These are phyloP conservation scores for Starmerella bombicola DNA, from an alignment of 805 yeast species.

Conservation along the genomic window DNA sequence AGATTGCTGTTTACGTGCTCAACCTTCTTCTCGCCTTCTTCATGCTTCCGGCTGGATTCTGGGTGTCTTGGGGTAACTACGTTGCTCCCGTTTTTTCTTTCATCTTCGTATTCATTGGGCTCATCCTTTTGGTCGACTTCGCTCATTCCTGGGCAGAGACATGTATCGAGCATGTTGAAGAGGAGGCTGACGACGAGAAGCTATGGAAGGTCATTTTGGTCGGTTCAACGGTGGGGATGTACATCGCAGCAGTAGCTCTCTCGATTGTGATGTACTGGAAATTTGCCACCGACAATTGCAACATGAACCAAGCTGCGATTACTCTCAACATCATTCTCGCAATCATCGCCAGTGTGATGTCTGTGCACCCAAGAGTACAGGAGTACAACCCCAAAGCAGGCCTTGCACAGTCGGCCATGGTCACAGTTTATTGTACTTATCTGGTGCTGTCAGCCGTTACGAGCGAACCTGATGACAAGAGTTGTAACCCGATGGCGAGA, in stretches of 20 bases:
- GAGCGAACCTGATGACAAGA: constrained; percentile 88
- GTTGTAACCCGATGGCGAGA: constrained; percentile 84
- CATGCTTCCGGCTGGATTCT: constrained; percentile 74
- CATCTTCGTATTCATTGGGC: constrained; percentile 75
- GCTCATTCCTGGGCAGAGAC: constrained; percentile 99
- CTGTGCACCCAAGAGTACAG: constrained; percentile 73
- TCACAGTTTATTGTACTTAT: constrained; percentile 83
- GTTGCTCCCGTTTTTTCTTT: constrained; percentile 76
- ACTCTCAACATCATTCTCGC: constrained; percentile 59
- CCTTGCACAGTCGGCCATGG: constrained; percentile 92
- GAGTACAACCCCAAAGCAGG: constrained; percentile 93
- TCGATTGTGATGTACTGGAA: constrained; percentile 68
- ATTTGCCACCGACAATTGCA: constrained; percentile 71
- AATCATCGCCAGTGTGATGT: constrained; percentile 50
- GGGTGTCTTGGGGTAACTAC: constrained; percentile 81
- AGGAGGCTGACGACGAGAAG: constrained; percentile 43
- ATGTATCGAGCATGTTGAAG: constrained; percentile 80
- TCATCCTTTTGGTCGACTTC: constrained; percentile 82
- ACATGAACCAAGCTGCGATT: constrained; percentile 81
- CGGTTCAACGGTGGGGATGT: constrained; percentile 83
- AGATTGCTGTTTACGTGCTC: constrained; percentile 35
- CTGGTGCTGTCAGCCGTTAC: constrained; percentile 85
- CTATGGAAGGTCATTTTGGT: constrained; percentile 73
- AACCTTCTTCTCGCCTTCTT: constrained; percentile 58
- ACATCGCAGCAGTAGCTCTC: constrained; percentile 55